Evolutionary conservation across 139 green algal genomes (phyloP).

Genomic region (Monoraphidium neglectum): DNA sequence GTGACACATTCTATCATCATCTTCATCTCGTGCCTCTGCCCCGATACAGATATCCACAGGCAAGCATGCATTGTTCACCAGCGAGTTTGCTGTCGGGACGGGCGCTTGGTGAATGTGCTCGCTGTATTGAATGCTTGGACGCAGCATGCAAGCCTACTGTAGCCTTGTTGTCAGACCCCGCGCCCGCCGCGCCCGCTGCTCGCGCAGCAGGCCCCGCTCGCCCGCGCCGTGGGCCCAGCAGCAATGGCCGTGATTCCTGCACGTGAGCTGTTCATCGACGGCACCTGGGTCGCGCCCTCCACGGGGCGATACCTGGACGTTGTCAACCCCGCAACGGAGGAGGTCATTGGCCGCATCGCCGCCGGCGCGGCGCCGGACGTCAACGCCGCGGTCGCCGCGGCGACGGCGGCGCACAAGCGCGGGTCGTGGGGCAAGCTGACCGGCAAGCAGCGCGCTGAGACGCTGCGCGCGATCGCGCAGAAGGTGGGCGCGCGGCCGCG

Average conservation of each 20-base stretch:
- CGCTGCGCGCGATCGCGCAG: conserved; percentile 57
- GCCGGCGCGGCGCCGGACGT: conserved; percentile 59
- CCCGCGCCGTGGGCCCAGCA: no score
- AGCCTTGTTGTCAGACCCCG: no score
- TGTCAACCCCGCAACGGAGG: conserved; percentile 59
- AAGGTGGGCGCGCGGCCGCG: conserved; percentile 39
- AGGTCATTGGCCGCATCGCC: conserved; percentile 63
- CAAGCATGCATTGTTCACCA: no score
- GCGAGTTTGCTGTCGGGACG: no score
- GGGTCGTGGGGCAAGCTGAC: conserved; percentile 51
- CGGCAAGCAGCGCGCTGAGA: conserved; percentile 50
- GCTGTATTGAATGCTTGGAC: no score
- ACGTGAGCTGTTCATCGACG: conserved; percentile 62
- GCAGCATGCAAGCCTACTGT: no score
- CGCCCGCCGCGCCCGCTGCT: no score
- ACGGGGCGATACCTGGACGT: conserved; percentile 44
- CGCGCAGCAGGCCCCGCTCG: no score
- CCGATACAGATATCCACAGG: no score
- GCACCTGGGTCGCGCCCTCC: conserved; percentile 40
- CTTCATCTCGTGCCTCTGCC: no score
- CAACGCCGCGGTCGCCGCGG: conserved; percentile 56
- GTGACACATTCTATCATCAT: no score
- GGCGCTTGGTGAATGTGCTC: no score
- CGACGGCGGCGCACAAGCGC: conserved; percentile 36
- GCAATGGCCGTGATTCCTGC: conserved; percentile 15